Base-by-base conservation (phyloP, 208 protist species). In the Trypanosoma vivax region DNA sequence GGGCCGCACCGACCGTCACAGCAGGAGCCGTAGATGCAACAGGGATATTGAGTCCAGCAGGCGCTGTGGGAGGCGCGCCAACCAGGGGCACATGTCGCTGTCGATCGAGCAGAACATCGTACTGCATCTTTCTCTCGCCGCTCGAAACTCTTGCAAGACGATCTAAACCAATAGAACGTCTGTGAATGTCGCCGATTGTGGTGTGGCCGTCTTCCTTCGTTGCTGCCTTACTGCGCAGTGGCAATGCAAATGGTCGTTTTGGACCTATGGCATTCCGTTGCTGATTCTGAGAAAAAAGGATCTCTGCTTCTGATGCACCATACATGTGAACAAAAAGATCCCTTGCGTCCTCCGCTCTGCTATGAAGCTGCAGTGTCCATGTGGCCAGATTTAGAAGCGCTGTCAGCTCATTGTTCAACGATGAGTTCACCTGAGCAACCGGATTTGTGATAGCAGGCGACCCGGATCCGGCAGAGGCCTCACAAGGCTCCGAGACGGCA, bases 311-410 rank as follows among this genome's bases (percentile, higher is more conserved):
- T 24, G 68, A 69, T 23, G 77, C 49, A 35, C 83, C 79, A 63
- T 85, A 91, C 21, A 72, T 65, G 1, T 77, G 73, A 14, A 69
- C 70, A 56, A 91, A 87, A 38, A 77, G 54, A 48, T 77, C 64
- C 37, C 83, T 69, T 1, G 74, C 76, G 9, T 41, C 55, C 45
- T 81, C 60, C 30, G 65, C 64, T 43, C 76, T 75, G 6, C 58
- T 55, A 55, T 91, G 79, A 35, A 85, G 65, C 27, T 73, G 65
- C 29, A 70, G 66, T 6, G 74, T 68, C 59, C 76, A 71, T 41
- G 63, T 65, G 7, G 79, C 77, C 25, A 82, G 60, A 51, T 76
- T 66, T 29, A 73, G 55, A 41, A 91, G 65, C 23, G 72, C 64
- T 27, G 56, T 76, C 46, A 90, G 51, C 62, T 86, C 75, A 50